These are phyloP conservation scores for Epichloe coenophiala DNA, from an alignment of 2,329 filamentous ascomycete species.

Conservation along the genomic window DNA sequence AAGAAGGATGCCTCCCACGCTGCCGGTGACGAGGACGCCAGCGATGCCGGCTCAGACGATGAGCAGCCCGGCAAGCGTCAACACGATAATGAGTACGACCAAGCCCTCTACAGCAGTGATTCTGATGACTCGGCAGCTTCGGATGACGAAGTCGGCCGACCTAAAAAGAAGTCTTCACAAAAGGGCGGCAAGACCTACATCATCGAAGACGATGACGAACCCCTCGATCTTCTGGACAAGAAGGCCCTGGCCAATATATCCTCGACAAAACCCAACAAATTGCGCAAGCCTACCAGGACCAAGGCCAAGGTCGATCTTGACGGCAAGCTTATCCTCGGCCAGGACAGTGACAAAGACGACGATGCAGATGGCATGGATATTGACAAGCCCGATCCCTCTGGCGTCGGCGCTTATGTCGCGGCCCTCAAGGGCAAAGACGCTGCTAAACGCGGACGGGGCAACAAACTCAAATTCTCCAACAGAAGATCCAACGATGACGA, in stretches of 20 bases:
- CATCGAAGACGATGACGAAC: conserved; percentile 86
- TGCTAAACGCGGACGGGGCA: conserved; percentile 49
- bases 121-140: conserved; percentile 39
- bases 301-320: conserved; percentile 62
- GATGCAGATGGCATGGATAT: conserved; percentile 47
- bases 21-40: conserved; percentile 43
- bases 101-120: conserved; percentile 81
- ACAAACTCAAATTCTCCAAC: conserved; percentile 60
- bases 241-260: conserved; percentile 87
- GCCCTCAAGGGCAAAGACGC: conserved; percentile 56
- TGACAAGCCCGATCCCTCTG: conserved; percentile 47
- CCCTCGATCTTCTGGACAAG: conserved; percentile 82
- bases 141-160: conserved; percentile 38
- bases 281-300: conserved; percentile 39
- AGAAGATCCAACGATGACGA: conserved; percentile 35
- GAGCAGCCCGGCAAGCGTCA: conserved; percentile 33
- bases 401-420: conserved; percentile 56
- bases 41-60: conserved; percentile 35
- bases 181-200: conserved; percentile 69
- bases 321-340: conserved; percentile 66
- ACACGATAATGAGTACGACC: conserved; percentile 89
- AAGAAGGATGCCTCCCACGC: conserved; percentile 61
- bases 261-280: conserved; percentile 65
- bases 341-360: conserved; percentile 34
- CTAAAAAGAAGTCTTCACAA: conserved; percentile 32